Base-by-base conservation (phyloP, 2,329 filamentous ascomycete genomes). In the Rutstroemia sp. region DNA sequence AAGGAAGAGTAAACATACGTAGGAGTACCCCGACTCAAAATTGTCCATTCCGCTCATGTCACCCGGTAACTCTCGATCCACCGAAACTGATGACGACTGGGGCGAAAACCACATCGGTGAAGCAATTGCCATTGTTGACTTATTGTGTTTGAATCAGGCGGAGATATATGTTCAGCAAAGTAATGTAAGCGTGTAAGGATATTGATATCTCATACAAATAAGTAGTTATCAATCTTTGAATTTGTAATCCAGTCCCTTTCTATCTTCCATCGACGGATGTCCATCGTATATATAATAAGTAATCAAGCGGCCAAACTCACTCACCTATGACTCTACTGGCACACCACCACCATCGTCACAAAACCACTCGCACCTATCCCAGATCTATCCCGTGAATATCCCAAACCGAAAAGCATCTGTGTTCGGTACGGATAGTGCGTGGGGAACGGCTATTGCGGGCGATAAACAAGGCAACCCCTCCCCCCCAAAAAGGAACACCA, bases 271-370 rank as follows among this genome's bases (percentile, higher is more conserved):
- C 10, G 18, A 5, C 6, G 41, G n/a, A 44, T 8, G 10, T 44
- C 41, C 18, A 19, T 9, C 14, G 18, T 45, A 55, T 55, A 55
- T 55, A 51, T 55, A 55, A 55, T 51, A 34, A 45, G 53, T 45
- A 55, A 55, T 55, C 53, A 34, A 34, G 30, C 30, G 27, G 34
- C 19, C 7, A 18, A 50, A 34, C 25, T n/a, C n/a, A 51, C 47
- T 16, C 9, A 5, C 34, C 38, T 34, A 34, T 34, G 30, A 34
- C 30, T 34, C 30, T 34, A 34, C 12, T 34, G 30, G 25, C 25
- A 27, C 30, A 12, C 30, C 30, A 10, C 30, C 30, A 34, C 12
- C 30, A 34, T 34, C 30, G 12, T 34, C 30, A 10, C 30, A 12
- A 14, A 34, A 12, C 27, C 30, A 34, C 30, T 34, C 5, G 25